These are phyloP conservation scores for Anethum foeniculum DNA, from an alignment of 140 eudicot species.

Conservation along the genomic window DNA sequence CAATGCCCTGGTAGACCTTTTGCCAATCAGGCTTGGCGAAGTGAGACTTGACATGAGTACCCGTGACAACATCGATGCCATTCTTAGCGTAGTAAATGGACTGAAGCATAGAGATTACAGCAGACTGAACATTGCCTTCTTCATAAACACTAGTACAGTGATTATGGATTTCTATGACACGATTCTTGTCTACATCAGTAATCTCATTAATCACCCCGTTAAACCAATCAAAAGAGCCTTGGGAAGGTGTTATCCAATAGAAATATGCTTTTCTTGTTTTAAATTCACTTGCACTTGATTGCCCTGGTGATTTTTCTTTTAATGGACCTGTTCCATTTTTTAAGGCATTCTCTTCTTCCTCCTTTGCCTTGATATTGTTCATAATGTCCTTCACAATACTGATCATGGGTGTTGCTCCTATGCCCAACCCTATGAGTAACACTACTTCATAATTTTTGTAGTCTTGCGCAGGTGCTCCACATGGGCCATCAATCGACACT, in stretches of 20 bases:
- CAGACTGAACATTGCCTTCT: slow-evolving; percentile 78
- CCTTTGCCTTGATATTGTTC: slow-evolving; percentile 49
- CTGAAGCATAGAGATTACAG: slow-evolving; percentile 71
- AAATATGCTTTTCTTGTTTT: slow-evolving; percentile 63
- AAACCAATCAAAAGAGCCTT: slow-evolving; percentile 88
- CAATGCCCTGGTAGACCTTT: slow-evolving; percentile 54
- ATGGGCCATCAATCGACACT: slow-evolving; percentile 42
- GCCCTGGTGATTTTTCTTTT: slow-evolving; percentile 24
- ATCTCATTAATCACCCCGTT: slow-evolving; percentile 79
- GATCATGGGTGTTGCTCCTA: slow-evolving; percentile 54
- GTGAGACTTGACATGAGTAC: slow-evolving; percentile 76
- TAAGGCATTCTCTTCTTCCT: slow-evolving; percentile 37
- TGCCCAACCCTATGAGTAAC: slow-evolving; percentile 42
- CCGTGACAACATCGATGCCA: slow-evolving; percentile 70
- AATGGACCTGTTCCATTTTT: slow-evolving; percentile 34
- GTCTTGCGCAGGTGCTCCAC: slow-evolving; percentile 50
- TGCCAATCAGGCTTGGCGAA: slow-evolving; percentile 77
- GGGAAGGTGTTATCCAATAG: slow-evolving; percentile 86
- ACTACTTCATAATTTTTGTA: slow-evolving; percentile 43
- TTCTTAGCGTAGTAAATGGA: slow-evolving; percentile 65
- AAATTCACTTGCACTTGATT: slow-evolving; percentile 33
- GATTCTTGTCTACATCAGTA: slow-evolving; percentile 59
- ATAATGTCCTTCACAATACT: slow-evolving; percentile 45
- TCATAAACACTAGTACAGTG: slow-evolving; percentile 82
- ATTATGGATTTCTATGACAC: slow-evolving; percentile 77